These are phyloP conservation scores for Carex sylvatica DNA, from an alignment of 202 grass and related monocot genomes.

Conservation along the genomic window DNA sequence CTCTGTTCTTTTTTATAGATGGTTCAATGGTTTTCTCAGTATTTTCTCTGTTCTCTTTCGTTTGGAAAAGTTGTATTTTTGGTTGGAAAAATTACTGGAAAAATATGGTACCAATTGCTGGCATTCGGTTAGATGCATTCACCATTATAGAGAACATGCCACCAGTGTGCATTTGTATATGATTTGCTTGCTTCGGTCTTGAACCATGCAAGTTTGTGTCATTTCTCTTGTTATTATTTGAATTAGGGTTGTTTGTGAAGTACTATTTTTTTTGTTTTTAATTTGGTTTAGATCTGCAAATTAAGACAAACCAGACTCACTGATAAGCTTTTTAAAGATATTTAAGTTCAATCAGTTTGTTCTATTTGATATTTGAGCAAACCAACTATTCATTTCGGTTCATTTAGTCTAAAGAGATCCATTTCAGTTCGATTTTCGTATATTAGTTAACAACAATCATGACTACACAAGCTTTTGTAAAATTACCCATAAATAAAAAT, in stretches of 20 bases:
- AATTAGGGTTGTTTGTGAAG: background rate
- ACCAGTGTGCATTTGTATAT: background rate
- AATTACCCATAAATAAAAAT: background rate
- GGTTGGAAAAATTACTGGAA: background rate
- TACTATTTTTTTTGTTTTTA: background rate
- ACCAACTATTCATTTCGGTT: background rate
- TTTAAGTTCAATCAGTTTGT: background rate
- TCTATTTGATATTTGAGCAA: background rate
- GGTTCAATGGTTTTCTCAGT: background rate
- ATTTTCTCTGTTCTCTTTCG: background rate
- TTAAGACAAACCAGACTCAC: background rate
- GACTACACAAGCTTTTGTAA: background rate
- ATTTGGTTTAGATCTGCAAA: background rate
- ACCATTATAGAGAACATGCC: background rate
- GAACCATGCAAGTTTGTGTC: background rate
- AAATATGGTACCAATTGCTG: background rate
- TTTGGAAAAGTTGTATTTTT: background rate
- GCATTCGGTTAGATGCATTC: background rate
- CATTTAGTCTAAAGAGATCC: background rate
- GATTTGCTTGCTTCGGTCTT: conserved; percentile 1
- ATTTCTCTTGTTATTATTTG: background rate
- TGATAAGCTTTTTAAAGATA: background rate
- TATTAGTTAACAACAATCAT: background rate
- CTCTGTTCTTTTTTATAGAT: background rate
- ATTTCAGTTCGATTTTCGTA: background rate